A percentile compares a stretch with the other conserved stretches of the same genome.
Conservation (phyloP, 2,329 filamentous ascomycete species). For the Lithohypha guttulata region DNA sequence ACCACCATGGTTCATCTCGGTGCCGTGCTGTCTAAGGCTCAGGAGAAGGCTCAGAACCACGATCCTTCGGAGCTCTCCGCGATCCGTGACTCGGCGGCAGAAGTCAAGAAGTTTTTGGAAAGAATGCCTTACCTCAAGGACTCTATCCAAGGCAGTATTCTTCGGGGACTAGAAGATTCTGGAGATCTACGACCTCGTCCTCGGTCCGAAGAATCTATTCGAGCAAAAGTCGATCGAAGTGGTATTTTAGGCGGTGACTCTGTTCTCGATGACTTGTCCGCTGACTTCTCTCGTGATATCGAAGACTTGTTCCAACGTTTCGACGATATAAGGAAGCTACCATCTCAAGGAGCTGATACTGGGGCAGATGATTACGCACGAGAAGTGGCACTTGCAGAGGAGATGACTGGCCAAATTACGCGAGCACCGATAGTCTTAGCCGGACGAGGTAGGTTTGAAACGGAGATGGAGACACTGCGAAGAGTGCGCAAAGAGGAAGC, state of each 20-base stretch:
- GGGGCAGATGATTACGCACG: background rate
- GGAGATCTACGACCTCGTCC: conserved; percentile 18
- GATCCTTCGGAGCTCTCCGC: conserved; percentile 24
- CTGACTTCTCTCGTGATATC: conserved; percentile 1
- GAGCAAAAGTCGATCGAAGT: conserved; percentile 6
- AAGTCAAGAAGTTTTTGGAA: conserved; percentile 29
- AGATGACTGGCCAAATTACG: conserved; percentile 4
- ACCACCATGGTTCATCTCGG: conserved; percentile 34
- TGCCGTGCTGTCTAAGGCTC: conserved; percentile 29
- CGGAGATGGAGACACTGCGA: background rate
- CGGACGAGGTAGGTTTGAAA: background rate
- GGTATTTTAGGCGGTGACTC: conserved; percentile 15
- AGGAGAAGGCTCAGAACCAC: conserved; percentile 27
- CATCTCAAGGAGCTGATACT: background rate
- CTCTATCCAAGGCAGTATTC: conserved; percentile 31
- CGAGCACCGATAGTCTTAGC: conserved; percentile 5
- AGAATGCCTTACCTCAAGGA: conserved; percentile 32
- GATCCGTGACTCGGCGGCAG: conserved; percentile 26
- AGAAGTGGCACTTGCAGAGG: background rate
- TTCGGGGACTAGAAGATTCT: conserved; percentile 26
- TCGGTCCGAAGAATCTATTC: background rate
- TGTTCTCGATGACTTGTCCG: conserved; percentile 14
- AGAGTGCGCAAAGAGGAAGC: background rate
- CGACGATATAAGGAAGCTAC: background rate
- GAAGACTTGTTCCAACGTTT: background rate